A percentile compares a stretch with the other conserved stretches of the same genome.
Conservation (phyloP, 192 early-diverging fungal genomes). For the Gonapodya prolifera region DNA sequence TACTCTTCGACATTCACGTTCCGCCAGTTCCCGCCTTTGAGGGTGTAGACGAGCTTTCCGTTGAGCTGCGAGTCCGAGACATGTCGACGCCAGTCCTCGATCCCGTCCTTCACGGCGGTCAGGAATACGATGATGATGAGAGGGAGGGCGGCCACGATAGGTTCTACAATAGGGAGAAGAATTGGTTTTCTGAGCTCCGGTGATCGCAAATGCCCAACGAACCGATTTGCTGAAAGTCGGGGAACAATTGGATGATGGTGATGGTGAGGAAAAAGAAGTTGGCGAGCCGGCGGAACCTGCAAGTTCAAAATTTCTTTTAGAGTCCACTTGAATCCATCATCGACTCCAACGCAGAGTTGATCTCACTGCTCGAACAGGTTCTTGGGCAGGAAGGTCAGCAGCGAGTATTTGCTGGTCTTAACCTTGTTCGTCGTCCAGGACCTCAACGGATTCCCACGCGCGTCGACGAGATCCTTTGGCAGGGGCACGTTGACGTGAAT, state of each 20-base stretch:
- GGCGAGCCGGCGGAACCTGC: conserved; percentile 85
- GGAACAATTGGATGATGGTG: conserved; percentile 73
- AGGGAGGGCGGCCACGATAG: neutral
- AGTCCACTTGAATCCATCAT: too few relatives aligned
- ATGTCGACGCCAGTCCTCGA: conserved; percentile 85
- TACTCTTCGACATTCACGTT: conserved; percentile 44
- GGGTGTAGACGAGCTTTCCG: conserved; percentile 37
- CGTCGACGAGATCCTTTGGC: too few relatives aligned
- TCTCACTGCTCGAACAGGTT: conserved; percentile 97
- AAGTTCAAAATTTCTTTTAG: too few relatives aligned
- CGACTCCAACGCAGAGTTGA: too few relatives aligned
- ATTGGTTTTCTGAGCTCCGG: too few relatives aligned
- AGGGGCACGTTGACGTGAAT: too few relatives aligned
- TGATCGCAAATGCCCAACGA: too few relatives aligned
- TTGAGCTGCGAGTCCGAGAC: conserved; percentile 75
- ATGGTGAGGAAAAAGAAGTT: conserved; percentile 85
- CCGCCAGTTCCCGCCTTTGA: conserved; percentile 43
- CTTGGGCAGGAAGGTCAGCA: conserved; percentile 83
- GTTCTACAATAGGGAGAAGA: too few relatives aligned
- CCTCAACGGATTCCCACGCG: too few relatives aligned
- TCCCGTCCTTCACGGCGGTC: conserved; percentile 76
- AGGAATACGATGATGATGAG: neutral
- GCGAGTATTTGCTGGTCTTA: conserved; percentile 81
- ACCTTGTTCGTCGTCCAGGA: conserved; percentile 66
- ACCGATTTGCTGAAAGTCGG: conserved; percentile 43